These are phyloP conservation scores for Penicillium concentricum DNA, from an alignment of 2,329 filamentous ascomycete genomes.

Conservation along the genomic window DNA sequence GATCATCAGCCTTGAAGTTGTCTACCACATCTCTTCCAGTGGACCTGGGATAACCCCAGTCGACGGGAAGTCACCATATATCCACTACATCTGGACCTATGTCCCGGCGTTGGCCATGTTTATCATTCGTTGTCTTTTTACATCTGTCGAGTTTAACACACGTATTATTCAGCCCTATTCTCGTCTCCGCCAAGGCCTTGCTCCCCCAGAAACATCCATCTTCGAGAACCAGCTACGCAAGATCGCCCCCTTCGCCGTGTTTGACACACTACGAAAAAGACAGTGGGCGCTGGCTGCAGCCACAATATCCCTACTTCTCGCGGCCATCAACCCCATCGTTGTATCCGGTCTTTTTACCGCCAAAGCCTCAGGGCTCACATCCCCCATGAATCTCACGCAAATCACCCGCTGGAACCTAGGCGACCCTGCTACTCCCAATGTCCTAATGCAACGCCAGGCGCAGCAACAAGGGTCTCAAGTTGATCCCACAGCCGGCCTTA, in stretches of 20 bases:
- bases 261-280: constrained; percentile 45
- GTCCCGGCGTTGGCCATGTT: constrained; percentile 23
- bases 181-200: constrained; percentile 8
- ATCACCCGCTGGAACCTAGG: constrained; percentile 3
- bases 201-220: constrained; percentile 12
- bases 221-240: constrained; percentile 22
- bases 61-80: constrained; percentile 18
- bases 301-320: constrained; percentile 14
- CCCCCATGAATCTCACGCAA: not conserved
- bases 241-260: constrained; percentile 52
- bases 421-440: not conserved
- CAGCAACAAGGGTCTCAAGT: not conserved
- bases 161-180: constrained; percentile 21
- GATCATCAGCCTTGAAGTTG: not conserved
- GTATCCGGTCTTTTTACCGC: constrained; percentile 14
- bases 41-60: not conserved
- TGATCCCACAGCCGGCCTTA: constrained; percentile 6
- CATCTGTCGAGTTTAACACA: constrained; percentile 16
- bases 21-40: constrained; percentile 1
- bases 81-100: constrained; percentile 23
- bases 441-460: not conserved
- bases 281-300: constrained; percentile 14
- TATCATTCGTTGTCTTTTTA: constrained; percentile 14
- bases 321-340: constrained; percentile 12
- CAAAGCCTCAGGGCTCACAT: not conserved